Evolutionary conservation across 257 asterid species (phyloP), one percentile per base, ranked within the genome.

Genomic region (Gentiana straminea): DNA sequence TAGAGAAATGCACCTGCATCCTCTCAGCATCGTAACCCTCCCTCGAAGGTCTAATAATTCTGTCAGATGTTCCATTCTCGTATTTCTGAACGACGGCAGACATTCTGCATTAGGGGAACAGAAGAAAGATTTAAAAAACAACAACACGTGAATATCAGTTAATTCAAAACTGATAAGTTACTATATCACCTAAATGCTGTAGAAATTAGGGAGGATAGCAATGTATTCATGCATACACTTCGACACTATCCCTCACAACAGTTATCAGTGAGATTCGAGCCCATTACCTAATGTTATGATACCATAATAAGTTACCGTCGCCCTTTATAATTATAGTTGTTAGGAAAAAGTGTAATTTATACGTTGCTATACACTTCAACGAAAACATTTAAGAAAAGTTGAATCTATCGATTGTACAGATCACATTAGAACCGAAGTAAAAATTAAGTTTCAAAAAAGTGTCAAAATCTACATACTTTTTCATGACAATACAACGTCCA

Each of bases 401-500:
- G n/a, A 57, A 46, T 8, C 34, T 13, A 33, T 24, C n/a, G 12
- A 47, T 46, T 33, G 4, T 38, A 9, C 37, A 54, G 15, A 55
- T 7, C 51, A 43, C 10, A 33, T 2, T 15, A 43, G 13, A 35
- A 32, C 36, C 57, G 13, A 52, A 52, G 24, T 24, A 24, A 33
- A 7, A 54, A 5, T 13, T 13, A 7, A 57, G 10, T 36, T 41
- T 43, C 43, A 35, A 8, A 11, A 52, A 33, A 51, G 58, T 3
- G 49, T 11, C 2, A 34, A 37, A 58, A 8, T 3, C 36, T 35
- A 24, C n/a, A 55, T 73, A 87, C 94, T 78, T 91, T 70, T 84
- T 87, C 70, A 87, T 77, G 49, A 87, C 89, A 65, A 91, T 84
- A 78, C 97, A 91, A 57, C 98, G 98, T 45, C 98, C 98, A 78